Percentiles rank a stretch among this genome's conserved stretches.
phyloP scores from a whole-genome alignment of 148 eudicot species.

The Dianthus caryophyllus region DNA sequence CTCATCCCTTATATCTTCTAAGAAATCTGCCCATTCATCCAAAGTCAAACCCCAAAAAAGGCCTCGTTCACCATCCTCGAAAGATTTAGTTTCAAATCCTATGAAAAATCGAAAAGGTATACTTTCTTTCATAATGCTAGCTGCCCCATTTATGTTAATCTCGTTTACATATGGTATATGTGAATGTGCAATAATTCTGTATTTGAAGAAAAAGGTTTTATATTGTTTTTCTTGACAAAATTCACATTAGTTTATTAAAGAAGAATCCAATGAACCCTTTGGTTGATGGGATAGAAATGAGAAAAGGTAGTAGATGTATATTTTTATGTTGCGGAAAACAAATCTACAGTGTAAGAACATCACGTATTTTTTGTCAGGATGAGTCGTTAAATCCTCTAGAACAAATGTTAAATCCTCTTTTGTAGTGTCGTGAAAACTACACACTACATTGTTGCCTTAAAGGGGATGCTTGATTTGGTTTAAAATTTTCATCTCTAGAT shows the following conservation, averaged over 20 bases:
- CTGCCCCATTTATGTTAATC: neutral
- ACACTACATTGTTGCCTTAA: neutral
- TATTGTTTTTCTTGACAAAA: slow-evolving; percentile 6
- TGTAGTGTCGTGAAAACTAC: neutral
- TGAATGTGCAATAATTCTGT: neutral
- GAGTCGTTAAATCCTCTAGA: neutral
- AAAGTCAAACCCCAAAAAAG: slow-evolving; percentile 48
- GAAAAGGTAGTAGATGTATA: neutral
- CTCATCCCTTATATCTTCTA: slow-evolving; percentile 85
- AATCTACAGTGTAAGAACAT: neutral
- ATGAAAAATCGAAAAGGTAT: slow-evolving; percentile 52
- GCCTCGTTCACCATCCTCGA: slow-evolving; percentile 35
- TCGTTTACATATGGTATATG: neutral
- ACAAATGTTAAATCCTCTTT: neutral
- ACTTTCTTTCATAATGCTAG: slow-evolving; percentile 17
- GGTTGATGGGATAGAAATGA: neutral
- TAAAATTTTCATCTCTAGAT: slow-evolving; percentile 19
- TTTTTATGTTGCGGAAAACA: slow-evolving; percentile 1
- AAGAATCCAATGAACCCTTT: neutral
- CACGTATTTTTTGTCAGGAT: neutral
- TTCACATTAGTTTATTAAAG: neutral
- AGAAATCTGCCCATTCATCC: slow-evolving; percentile 47
- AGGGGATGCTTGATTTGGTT: slow-evolving; percentile 5
- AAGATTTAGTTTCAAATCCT: slow-evolving; percentile 30
- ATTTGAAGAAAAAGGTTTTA: neutral